phyloP scores from a whole-genome alignment of 1,139 yeast species.

The Debaryomyces singareniensis region DNA sequence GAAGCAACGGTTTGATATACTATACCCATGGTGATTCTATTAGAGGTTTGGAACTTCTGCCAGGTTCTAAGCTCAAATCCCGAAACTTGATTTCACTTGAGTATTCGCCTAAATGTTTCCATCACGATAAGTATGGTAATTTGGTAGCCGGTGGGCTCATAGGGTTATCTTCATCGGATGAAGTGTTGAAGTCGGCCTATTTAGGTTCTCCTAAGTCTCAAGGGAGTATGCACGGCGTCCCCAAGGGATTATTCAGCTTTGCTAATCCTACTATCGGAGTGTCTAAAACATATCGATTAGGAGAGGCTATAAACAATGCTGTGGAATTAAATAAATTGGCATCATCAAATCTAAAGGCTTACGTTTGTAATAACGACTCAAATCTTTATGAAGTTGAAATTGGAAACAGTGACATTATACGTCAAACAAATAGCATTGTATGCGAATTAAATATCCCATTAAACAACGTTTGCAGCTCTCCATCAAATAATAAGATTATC shows the following conservation, averaged over 20 bases:
- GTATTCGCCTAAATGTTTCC: conserved; percentile 64
- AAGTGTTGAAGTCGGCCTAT: conserved; percentile 21
- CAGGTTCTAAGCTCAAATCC: background rate
- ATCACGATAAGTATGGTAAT: conserved; percentile 45
- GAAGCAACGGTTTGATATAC: conserved; percentile 20
- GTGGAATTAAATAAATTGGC: conserved; percentile 50
- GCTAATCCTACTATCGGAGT: conserved; percentile 43
- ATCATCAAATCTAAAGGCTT: conserved; percentile 41
- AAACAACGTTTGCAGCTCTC: conserved; percentile 32
- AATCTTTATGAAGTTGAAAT: conserved; percentile 62
- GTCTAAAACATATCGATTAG: conserved; percentile 51
- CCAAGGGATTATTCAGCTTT: conserved; percentile 59
- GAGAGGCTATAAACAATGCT: conserved; percentile 78
- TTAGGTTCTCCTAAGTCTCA: conserved; percentile 6
- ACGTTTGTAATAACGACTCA: conserved; percentile 79
- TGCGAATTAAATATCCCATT: conserved; percentile 37
- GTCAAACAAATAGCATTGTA: conserved; percentile 20
- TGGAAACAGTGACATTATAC: conserved; percentile 36
- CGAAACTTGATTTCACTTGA: conserved; percentile 37
- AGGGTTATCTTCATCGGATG: conserved; percentile 21
- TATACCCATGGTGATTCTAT: conserved; percentile 30
- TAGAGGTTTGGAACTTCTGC: conserved; percentile 11
- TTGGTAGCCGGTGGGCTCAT: conserved; percentile 71
- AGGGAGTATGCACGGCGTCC: conserved; percentile 14
- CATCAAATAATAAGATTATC: conserved; percentile 21